phyloP scores from a whole-genome alignment of 2,329 filamentous ascomycete species.

The Fusarium newnesense region DNA sequence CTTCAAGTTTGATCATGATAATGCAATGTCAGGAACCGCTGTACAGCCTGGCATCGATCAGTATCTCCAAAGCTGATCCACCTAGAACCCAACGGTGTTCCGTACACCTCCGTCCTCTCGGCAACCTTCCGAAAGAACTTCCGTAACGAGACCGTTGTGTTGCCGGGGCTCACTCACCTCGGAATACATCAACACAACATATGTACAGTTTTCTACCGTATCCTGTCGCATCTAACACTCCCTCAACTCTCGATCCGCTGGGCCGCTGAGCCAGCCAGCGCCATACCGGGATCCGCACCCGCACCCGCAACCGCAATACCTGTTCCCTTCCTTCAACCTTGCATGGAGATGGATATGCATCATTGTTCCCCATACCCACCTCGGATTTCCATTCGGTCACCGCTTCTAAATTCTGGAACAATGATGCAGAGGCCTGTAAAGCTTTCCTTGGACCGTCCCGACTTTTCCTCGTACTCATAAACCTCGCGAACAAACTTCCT shows the following conservation, averaged over 20 bases:
- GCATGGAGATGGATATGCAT: slow-evolving; percentile 9
- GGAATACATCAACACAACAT: slow-evolving; percentile 10
- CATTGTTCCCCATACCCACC: slow-evolving; percentile 10
- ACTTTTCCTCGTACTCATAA: slow-evolving; percentile 41
- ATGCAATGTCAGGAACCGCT: slow-evolving; percentile 7
- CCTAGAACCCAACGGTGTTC: slow-evolving; percentile 25
- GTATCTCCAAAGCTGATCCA: slow-evolving; percentile 9
- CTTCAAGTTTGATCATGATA: background rate
- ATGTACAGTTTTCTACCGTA: background rate
- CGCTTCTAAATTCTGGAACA: slow-evolving; percentile 28
- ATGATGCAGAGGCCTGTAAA: slow-evolving; percentile 14
- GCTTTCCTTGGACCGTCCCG: slow-evolving; percentile 30
- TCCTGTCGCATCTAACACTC: slow-evolving; percentile 1
- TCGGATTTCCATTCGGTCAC: slow-evolving; percentile 31
- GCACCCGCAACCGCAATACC: slow-evolving; percentile 21
- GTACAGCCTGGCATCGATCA: slow-evolving; percentile 15
- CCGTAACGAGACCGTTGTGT: slow-evolving; percentile 19
- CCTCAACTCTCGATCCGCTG: slow-evolving; percentile 42
- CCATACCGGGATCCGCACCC: slow-evolving; percentile 24
- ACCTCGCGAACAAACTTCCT: slow-evolving; percentile 5
- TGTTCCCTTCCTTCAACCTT: slow-evolving; percentile 3
- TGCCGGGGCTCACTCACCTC: slow-evolving; percentile 19
- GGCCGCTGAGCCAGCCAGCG: slow-evolving; percentile 35
- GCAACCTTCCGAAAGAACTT: slow-evolving; percentile 41
- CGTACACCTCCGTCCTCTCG: slow-evolving; percentile 43